Evolutionary conservation across 1,139 yeast genomes (phyloP), one percentile per base, ranked within the genome.

Genomic region (Diutina rugosa): DNA sequence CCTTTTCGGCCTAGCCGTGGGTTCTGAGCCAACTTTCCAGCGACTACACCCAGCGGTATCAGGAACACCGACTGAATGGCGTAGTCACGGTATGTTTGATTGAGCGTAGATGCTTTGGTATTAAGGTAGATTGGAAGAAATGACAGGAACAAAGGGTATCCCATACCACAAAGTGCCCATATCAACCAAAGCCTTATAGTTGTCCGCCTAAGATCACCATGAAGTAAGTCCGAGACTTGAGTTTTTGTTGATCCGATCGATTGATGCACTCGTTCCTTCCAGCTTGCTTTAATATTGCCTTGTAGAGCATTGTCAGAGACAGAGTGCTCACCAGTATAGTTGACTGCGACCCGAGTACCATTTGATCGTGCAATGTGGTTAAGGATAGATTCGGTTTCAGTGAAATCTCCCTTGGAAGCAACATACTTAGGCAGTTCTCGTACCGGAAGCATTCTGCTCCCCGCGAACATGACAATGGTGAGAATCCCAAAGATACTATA

Each of bases 71-170:
- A n/a, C 12, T 49, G 53, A 12, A 49, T 49, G 1, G 53, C 53
- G 8, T 49, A 49, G 32, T 49, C 53, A n/a, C 53, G 53, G 32
- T 49, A 49, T 28, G 53, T 49, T 49, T 49, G 53, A 16, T 49
- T 32, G 28, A 49, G 28, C 12, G 44, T 49, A 10, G 53, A 32
- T 16, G 53, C 45, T 10, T 49, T 49, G 7, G 12, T 7, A 12
- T 49, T 49, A n/a, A 49, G 53, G 14, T 49, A 49, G 6, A 49
- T 49, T 2, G 53, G 53, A 6, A 49, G 44, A 18, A 49, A 49
- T 16, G 53, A 30, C 53, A 49, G 53, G 18, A 49, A 49, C 8
- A 49, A 18, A 5, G 53, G 53, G 41, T 32, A 49, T 5, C 53
- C 53, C 44, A 32, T 49, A 18, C 53, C 53, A 49, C 53, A 49